Conservation (phyloP, 139 green algal species). For the Coelastrella sp. region DNA sequence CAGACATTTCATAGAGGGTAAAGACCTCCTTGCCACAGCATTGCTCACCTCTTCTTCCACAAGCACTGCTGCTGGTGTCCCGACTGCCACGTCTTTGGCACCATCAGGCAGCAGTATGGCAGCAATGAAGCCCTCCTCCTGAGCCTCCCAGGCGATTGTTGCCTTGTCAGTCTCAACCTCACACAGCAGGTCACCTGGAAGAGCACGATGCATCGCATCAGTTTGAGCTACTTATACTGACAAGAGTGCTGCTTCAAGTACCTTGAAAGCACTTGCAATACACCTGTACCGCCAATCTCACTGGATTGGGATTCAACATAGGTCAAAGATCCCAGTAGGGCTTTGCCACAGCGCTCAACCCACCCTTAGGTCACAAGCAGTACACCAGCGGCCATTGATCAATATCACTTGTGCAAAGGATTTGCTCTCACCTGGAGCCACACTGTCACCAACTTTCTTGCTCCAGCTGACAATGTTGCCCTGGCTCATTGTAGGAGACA, state of each 20-base stretch:
- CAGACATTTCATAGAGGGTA: background rate
- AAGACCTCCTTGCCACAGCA: background rate
- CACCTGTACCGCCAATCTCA: too few species aligned
- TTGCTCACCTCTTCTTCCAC: conserved; percentile 78
- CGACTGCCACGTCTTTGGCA: conserved; percentile 81
- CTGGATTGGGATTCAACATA: too few species aligned
- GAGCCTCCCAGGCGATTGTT: conserved; percentile 93
- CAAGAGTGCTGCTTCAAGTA: background rate
- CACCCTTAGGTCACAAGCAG: background rate
- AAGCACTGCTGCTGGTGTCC: conserved; percentile 75
- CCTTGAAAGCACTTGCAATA: background rate
- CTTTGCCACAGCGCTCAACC: too few species aligned
- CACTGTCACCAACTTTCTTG: conserved; percentile 77
- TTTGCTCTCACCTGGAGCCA: conserved; percentile 31
- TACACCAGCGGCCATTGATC: background rate
- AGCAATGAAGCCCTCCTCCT: conserved; percentile 94
- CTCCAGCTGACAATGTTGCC: conserved; percentile 95
- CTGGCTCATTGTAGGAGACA: conserved; percentile 95
- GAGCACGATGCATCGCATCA: too few species aligned
- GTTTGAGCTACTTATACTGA: background rate
- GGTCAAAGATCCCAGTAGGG: too few species aligned
- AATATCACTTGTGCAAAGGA: background rate
- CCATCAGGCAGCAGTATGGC: conserved; percentile 85
- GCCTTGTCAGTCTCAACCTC: conserved; percentile 99
- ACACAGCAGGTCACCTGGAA: conserved; percentile 82